Conservation (phyloP, 208 protist genomes). For the Trypanosoma theileri region DNA sequence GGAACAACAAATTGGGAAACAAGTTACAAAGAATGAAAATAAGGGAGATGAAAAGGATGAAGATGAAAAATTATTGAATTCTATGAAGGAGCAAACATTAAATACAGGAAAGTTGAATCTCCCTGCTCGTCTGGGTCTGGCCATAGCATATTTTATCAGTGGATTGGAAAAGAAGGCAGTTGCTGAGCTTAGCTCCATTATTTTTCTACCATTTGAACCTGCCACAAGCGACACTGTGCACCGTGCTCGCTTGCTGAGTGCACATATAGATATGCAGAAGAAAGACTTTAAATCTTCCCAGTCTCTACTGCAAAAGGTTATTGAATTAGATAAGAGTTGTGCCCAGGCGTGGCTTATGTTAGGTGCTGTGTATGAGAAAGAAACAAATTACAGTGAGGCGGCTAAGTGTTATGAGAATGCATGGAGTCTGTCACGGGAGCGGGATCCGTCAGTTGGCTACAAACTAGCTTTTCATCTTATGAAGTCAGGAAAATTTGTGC, state of each 20-base stretch:
- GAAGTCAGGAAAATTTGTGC: constrained; percentile 90
- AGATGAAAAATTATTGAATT: constrained; percentile 39
- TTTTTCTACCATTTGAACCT: constrained; percentile 44
- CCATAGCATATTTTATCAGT: constrained; percentile 63
- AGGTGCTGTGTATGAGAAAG: constrained; percentile 88
- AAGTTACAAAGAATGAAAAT: constrained; percentile 11
- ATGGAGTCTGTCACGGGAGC: constrained; percentile 89
- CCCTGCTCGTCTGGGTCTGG: constrained; percentile 69
- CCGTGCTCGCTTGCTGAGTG: constrained; percentile 81
- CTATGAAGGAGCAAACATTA: constrained; percentile 23
- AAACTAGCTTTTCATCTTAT: constrained; percentile 97
- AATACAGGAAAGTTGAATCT: constrained; percentile 47
- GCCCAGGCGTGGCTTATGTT: constrained; percentile 81
- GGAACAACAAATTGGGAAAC: background rate
- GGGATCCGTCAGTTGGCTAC: constrained; percentile 90
- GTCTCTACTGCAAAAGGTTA: constrained; percentile 51
- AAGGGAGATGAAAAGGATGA: constrained; percentile 42
- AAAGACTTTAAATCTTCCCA: constrained; percentile 83
- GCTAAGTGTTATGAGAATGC: constrained; percentile 92
- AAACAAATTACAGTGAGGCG: constrained; percentile 87
- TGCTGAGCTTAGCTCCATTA: constrained; percentile 68
- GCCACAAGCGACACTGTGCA: constrained; percentile 51
- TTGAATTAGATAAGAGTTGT: constrained; percentile 82
- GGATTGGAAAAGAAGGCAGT: constrained; percentile 72
- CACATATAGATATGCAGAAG: constrained; percentile 82